phyloP scores from a whole-genome alignment of 192 early-diverging fungal species.

The Rhizophlyctis rosea region DNA sequence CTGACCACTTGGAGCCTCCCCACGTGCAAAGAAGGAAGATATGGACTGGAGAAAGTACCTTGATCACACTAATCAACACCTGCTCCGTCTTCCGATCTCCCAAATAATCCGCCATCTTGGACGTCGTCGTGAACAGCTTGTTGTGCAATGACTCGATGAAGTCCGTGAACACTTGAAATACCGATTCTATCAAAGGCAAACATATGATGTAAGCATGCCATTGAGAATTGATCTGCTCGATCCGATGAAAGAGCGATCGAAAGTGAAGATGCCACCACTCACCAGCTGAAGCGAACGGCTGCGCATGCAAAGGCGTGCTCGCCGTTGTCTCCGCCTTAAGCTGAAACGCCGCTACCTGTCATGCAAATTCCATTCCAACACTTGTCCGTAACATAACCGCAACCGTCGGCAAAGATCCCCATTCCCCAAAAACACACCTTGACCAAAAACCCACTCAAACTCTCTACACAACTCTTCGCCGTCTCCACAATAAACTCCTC shows the following conservation, averaged over 20 bases:
- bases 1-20: too few species aligned
- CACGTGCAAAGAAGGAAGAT: too few species aligned
- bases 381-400: too few species aligned
- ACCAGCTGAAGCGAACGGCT: constrained; percentile 51
- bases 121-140: constrained; percentile 49
- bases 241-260: not conserved
- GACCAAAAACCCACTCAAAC: constrained; percentile 61
- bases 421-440: constrained; percentile 64
- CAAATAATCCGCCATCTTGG: constrained; percentile 66
- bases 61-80: constrained; percentile 68
- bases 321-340: constrained; percentile 5
- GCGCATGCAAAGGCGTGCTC: constrained; percentile 39
- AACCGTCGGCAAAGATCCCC: too few species aligned
- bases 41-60: too few species aligned
- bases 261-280: too few species aligned
- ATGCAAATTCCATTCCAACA: not conserved
- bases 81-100: constrained; percentile 74
- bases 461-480: constrained; percentile 60
- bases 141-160: constrained; percentile 56
- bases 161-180: not conserved
- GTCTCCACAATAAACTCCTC: constrained; percentile 75
- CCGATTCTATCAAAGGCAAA: constrained; percentile 7
- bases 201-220: not conserved
- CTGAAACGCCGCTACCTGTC: constrained; percentile 13
- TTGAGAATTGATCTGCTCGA: not conserved